phyloP scores from a whole-genome alignment of 306 rosid genomes.

The Rosa lucieae region DNA sequence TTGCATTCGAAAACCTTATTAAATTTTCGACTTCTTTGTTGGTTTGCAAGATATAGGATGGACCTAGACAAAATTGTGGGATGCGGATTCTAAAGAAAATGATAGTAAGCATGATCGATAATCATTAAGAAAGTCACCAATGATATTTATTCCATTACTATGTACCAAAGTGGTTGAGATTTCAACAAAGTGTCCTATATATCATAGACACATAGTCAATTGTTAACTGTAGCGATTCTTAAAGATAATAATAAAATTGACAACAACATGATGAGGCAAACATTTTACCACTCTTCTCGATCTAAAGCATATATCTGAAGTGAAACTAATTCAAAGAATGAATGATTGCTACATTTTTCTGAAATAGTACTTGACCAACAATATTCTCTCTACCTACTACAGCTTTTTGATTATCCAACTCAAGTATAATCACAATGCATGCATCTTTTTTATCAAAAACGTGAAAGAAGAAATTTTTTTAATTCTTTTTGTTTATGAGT shows the following conservation, averaged over 20 bases:
- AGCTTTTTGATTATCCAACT: neutral
- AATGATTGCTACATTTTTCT: neutral
- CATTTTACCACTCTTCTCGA: neutral
- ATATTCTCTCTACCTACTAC: neutral
- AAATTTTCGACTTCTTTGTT: neutral
- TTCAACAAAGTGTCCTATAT: neutral
- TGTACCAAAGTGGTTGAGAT: conserved; percentile 7
- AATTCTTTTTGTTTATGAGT: neutral
- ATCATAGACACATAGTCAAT: neutral
- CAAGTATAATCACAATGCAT: neutral
- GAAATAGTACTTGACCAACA: neutral
- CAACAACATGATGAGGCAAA: conserved; percentile 1
- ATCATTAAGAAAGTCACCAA: conserved; percentile 14
- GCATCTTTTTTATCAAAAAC: neutral
- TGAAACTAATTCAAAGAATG: neutral
- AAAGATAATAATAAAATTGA: neutral
- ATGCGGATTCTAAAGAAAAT: conserved; percentile 24
- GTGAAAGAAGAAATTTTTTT: neutral
- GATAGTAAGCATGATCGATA: neutral
- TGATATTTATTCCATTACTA: neutral
- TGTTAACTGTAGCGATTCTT: neutral
- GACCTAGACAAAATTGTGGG: neutral
- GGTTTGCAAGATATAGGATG: neutral
- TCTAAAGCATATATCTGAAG: neutral
- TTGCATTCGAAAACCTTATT: neutral